Evolutionary conservation across 2,329 filamentous ascomycete species (phyloP).

Genomic region (Fusarium zealandicum): DNA sequence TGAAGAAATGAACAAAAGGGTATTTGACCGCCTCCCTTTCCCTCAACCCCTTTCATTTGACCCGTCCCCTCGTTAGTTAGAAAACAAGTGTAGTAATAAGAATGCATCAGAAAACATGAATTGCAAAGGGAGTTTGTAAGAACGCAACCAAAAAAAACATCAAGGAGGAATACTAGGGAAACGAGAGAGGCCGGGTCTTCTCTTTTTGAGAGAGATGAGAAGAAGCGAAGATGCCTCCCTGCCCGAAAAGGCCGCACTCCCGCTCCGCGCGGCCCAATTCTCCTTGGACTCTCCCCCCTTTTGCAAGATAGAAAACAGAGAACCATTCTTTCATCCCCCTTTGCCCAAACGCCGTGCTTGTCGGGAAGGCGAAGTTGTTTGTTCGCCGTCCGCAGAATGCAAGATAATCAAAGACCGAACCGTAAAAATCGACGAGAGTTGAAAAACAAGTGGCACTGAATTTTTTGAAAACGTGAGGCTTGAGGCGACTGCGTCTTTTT

Average conservation of each 20-base stretch:
- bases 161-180: conserved; percentile 23
- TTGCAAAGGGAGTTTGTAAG: not conserved
- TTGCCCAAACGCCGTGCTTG: conserved; percentile 46
- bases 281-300: conserved; percentile 23
- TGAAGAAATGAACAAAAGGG: conserved; percentile 10
- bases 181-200: conserved; percentile 31
- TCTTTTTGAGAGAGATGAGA: conserved; percentile 16
- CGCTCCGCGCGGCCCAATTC: conserved; percentile 25
- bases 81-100: conserved; percentile 20
- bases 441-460: conserved; percentile 26
- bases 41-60: not conserved
- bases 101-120: conserved; percentile 13
- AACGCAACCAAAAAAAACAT: conserved; percentile 13
- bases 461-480: conserved; percentile 29
- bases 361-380: conserved; percentile 33
- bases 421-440: conserved; percentile 27
- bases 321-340: conserved; percentile 26
- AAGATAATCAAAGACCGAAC: conserved; percentile 27
- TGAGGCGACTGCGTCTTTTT: conserved; percentile 20
- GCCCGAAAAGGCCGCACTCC: conserved; percentile 21
- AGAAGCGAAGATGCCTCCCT: conserved; percentile 19
- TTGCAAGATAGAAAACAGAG: conserved; percentile 18
- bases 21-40: conserved; percentile 9
- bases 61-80: conserved; percentile 1
- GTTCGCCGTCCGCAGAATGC: conserved; percentile 36